A percentile compares a stretch with the other conserved stretches of the same genome.
These are phyloP conservation scores for Globisporangium parvum DNA, from an alignment of 352 stramenopile species.

Conservation along the genomic window DNA sequence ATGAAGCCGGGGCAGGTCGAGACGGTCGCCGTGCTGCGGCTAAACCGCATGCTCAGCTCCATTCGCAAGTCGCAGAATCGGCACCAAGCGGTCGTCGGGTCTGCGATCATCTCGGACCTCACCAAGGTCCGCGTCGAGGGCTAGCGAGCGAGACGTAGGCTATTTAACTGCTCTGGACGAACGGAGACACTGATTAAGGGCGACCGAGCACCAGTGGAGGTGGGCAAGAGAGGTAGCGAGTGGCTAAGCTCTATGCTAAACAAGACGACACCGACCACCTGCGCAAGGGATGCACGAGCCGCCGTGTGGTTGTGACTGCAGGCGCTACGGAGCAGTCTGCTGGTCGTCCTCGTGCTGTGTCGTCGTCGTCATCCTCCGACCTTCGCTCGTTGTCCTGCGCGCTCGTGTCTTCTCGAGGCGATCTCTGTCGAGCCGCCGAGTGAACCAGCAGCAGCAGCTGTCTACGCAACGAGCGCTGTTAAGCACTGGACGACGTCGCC, in stretches of 20 bases:
- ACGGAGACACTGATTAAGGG: too few species aligned
- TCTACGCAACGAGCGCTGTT: slow-evolving; percentile 41
- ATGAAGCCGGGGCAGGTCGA: slow-evolving; percentile 54
- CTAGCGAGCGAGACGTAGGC: neutral
- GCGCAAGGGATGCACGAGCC: too few species aligned
- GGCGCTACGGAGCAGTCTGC: too few species aligned
- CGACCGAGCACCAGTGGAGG: too few species aligned
- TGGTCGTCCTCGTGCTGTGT: neutral
- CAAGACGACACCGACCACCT: neutral
- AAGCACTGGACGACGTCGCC: slow-evolving; percentile 72
- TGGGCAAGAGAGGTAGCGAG: neutral
- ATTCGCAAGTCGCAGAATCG: slow-evolving; percentile 58
- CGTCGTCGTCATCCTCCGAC: too few species aligned
- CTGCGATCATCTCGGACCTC: slow-evolving; percentile 13
- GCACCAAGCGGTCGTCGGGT: slow-evolving; percentile 20
- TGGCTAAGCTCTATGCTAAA: neutral
- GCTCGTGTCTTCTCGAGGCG: neutral
- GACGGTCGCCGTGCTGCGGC: slow-evolving; percentile 33
- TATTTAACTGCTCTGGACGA: too few species aligned
- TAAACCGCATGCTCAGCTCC: slow-evolving; percentile 62
- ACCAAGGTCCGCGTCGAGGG: slow-evolving; percentile 19
- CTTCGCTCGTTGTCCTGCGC: neutral
- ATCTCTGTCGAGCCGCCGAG: neutral
- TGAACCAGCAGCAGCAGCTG: neutral
- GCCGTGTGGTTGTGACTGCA: too few species aligned